phyloP scores from a whole-genome alignment of 176 grass and related monocot species.

The Olyra latifolia region DNA sequence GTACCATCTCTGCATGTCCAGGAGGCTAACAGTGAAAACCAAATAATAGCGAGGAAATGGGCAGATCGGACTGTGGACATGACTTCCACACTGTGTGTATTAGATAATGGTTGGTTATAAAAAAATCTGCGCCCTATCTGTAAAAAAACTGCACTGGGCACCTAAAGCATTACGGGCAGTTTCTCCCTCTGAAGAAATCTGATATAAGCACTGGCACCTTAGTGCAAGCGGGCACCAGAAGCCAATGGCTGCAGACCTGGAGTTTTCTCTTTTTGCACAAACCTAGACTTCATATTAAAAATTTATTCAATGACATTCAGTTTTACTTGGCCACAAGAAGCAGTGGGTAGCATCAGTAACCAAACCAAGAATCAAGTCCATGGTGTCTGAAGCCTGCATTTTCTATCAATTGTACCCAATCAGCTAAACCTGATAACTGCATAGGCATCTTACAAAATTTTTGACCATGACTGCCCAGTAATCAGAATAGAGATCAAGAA shows the following conservation, averaged over 20 bases:
- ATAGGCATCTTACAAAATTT: not conserved
- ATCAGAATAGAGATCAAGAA: not conserved
- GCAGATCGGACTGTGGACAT: too few relatives aligned
- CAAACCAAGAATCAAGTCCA: not conserved
- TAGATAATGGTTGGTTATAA: conserved; percentile 77
- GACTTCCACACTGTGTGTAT: too few relatives aligned
- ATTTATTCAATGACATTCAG: too few relatives aligned
- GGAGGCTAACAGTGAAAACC: too few relatives aligned
- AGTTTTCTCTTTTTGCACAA: conserved; percentile 38
- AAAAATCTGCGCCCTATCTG: conserved; percentile 84
- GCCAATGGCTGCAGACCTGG: conserved; percentile 41
- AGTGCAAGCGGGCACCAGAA: conserved; percentile 24
- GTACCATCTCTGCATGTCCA: too few relatives aligned
- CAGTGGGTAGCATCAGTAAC: not conserved
- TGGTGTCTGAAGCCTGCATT: conserved; percentile 10
- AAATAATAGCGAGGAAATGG: too few relatives aligned
- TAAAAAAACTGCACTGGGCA: conserved; percentile 64
- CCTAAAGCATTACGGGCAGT: not conserved
- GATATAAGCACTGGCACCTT: not conserved
- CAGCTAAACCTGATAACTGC: not conserved
- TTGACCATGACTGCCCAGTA: not conserved
- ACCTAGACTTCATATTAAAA: conserved; percentile 26
- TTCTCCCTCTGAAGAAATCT: not conserved
- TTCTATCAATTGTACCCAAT: not conserved
- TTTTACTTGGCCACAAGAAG: too few relatives aligned